Evolutionary conservation across 345 rosid species (phyloP).

Genomic region (Abelmoschus esculentus): DNA sequence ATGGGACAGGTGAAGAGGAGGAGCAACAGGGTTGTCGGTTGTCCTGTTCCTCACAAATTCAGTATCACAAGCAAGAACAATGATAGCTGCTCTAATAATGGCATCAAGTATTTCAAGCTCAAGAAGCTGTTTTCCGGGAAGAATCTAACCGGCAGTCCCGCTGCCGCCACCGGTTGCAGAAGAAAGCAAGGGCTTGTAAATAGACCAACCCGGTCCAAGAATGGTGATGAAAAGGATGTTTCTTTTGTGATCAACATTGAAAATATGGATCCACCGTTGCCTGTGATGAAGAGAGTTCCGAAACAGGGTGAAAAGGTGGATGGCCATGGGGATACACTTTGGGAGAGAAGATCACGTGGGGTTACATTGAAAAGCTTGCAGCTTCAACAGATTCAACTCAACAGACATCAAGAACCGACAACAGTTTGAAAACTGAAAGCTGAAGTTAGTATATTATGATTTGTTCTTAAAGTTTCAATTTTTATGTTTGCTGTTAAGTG

Average conservation of each 20-base stretch:
- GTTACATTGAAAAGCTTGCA: slow-evolving; percentile 39
- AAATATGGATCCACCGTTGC: slow-evolving; percentile 83
- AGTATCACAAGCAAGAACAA: slow-evolving; percentile 13
- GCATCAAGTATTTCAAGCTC: slow-evolving; percentile 50
- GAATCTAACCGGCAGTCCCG: slow-evolving; percentile 19
- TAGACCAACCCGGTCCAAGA: too few species aligned
- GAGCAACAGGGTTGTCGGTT: slow-evolving; percentile 47
- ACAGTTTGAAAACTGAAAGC: slow-evolving; percentile 34
- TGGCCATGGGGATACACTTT: slow-evolving; percentile 30
- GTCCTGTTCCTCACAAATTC: slow-evolving; percentile 29
- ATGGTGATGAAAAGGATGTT: too few species aligned
- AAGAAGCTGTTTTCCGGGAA: slow-evolving; percentile 54
- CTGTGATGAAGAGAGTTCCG: slow-evolving; percentile 51
- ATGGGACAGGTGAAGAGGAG: slow-evolving; percentile 74
- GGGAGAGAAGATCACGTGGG: slow-evolving; percentile 66
- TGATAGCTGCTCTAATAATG: background rate
- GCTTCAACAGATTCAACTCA: slow-evolving; percentile 38
- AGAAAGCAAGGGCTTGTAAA: slow-evolving; percentile 8
- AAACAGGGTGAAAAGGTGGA: slow-evolving; percentile 22
- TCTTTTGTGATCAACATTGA: slow-evolving; percentile 21
- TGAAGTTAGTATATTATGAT: background rate
- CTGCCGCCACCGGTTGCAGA: slow-evolving; percentile 15
- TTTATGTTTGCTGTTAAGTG: too few species aligned
- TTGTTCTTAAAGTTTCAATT: background rate
- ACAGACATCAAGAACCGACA: slow-evolving; percentile 25